Evolutionary conservation across 2,329 filamentous ascomycete genomes (phyloP).

Genomic region (Penicillium sp.): DNA sequence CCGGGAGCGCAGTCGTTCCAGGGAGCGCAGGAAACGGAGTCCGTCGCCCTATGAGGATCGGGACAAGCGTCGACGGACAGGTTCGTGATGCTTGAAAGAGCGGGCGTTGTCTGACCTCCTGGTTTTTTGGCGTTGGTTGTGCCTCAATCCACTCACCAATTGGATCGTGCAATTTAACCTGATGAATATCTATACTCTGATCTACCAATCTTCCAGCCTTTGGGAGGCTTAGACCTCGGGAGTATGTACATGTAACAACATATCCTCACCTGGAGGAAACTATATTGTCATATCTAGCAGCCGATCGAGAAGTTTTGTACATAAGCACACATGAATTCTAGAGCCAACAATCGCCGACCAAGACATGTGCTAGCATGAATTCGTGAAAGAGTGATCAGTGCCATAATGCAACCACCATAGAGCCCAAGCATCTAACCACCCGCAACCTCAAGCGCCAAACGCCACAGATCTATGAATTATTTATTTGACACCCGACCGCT

Average conservation of each 20-base stretch:
- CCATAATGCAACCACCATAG: neutral
- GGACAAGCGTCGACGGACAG: constrained; percentile 45
- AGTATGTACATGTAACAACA: constrained; percentile 8
- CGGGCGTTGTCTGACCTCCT: constrained; percentile 5
- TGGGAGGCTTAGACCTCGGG: neutral
- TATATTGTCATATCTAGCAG: constrained; percentile 12
- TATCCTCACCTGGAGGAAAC: constrained; percentile 21
- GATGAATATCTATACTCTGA: constrained; percentile 17
- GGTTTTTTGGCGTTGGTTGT: constrained; percentile 20
- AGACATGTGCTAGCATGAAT: constrained; percentile 9
- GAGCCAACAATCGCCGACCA: neutral
- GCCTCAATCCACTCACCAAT: too few relatives aligned
- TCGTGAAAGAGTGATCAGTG: neutral
- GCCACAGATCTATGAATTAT: neutral
- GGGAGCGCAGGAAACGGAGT: constrained; percentile 50
- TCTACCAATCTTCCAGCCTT: constrained; percentile 9
- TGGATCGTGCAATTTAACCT: neutral
- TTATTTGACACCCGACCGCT: constrained; percentile 57
- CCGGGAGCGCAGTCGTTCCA: constrained; percentile 44
- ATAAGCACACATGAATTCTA: constrained; percentile 7
- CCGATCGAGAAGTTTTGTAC: constrained; percentile 9
- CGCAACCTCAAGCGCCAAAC: neutral
- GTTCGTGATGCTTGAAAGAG: constrained; percentile 21
- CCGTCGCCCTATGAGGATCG: constrained; percentile 45
- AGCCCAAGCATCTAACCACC: neutral